A percentile compares a stretch with the other conserved stretches of the same genome.
These are phyloP conservation scores for Taphrina deformans DNA, from an alignment of 1,139 yeast genomes.

Conservation along the genomic window DNA sequence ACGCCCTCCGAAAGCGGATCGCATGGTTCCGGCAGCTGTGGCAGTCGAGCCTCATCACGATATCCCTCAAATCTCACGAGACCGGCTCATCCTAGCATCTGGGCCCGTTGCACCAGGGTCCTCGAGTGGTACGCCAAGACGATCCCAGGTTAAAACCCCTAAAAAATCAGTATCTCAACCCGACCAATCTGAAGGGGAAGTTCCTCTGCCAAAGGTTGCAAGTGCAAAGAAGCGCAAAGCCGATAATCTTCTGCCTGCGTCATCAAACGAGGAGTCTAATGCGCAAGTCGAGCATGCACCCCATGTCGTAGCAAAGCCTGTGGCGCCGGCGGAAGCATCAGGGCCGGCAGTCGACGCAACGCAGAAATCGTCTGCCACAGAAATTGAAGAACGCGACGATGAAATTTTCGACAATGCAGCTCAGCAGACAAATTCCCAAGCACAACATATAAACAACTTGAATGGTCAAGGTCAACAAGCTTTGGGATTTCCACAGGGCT, in stretches of 20 bases:
- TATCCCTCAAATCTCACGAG: neutral
- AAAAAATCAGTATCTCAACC: neutral
- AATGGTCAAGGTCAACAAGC: neutral
- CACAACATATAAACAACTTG: neutral
- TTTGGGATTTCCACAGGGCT: neutral
- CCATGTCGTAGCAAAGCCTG: conserved; percentile 3
- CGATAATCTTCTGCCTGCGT: neutral
- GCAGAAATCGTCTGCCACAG: neutral
- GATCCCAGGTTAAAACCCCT: neutral
- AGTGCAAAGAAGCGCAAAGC: neutral
- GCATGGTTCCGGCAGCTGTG: neutral
- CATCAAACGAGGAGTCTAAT: neutral
- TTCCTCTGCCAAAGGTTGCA: neutral
- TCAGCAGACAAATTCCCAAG: neutral
- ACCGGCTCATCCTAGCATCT: conserved; percentile 7
- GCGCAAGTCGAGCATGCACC: neutral
- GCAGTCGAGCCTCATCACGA: neutral
- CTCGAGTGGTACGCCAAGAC: neutral
- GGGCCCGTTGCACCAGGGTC: conserved; percentile 7
- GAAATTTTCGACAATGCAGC: neutral
- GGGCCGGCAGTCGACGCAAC: neutral
- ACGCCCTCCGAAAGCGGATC: neutral
- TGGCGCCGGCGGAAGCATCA: neutral
- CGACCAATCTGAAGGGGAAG: neutral
- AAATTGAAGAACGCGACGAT: neutral